A percentile compares a stretch with the other conserved stretches of the same genome.
Conservation (phyloP, 371 early-diverging fungal genomes). For the Apophysomyces sp. region DNA sequence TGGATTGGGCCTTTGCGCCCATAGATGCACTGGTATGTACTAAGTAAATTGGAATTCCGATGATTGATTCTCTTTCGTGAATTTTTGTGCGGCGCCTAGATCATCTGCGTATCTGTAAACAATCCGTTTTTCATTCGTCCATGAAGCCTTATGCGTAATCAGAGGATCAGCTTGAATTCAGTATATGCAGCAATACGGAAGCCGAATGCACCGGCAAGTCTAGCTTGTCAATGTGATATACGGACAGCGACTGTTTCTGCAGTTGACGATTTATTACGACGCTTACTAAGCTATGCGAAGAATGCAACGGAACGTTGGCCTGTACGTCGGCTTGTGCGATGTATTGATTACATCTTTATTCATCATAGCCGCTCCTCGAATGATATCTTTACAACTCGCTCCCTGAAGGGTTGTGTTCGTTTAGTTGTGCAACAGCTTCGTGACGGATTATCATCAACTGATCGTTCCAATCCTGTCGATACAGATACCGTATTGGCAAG, state of each 20-base stretch:
- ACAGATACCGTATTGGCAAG: neutral
- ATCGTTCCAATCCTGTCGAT: neutral
- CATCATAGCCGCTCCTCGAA: neutral
- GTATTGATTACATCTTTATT: constrained; percentile 9
- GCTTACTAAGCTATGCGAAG: constrained; percentile 1
- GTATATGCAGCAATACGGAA: neutral
- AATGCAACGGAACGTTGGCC: constrained; percentile 12
- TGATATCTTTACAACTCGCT: neutral
- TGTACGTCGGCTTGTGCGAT: constrained; percentile 9
- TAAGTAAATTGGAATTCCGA: too few relatives aligned
- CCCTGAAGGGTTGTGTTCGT: constrained; percentile 7
- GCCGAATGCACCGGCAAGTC: neutral
- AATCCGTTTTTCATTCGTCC: neutral
- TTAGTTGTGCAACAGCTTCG: neutral
- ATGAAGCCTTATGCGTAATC: too few relatives aligned
- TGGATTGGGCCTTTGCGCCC: too few relatives aligned
- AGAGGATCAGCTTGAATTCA: neutral
- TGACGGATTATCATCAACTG: neutral
- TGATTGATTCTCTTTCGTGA: too few relatives aligned
- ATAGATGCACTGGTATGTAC: too few relatives aligned
- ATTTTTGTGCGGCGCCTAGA: too few relatives aligned
- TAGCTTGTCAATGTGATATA: neutral
- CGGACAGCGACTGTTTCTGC: neutral
- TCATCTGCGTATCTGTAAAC: too few relatives aligned
- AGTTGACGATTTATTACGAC: constrained; percentile 8